A percentile compares a stretch with the other conserved stretches of the same genome.
These are phyloP conservation scores for Glaciozyma antarctica DNA, from an alignment of 768 basidiomycete species.

Conservation along the genomic window DNA sequence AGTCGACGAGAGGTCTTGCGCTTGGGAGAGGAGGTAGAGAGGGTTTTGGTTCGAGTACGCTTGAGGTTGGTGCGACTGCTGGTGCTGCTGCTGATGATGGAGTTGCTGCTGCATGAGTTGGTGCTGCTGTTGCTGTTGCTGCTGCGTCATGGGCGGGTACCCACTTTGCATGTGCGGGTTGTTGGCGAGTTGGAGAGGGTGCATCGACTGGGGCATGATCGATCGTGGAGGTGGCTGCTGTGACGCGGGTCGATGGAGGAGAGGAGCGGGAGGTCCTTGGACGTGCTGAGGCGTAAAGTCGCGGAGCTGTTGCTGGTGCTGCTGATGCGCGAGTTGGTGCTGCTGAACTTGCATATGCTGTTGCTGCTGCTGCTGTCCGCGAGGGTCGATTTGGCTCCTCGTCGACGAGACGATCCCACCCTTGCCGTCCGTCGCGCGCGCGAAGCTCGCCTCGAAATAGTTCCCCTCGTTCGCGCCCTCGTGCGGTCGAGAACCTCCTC, in stretches of 20 bases:
- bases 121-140: not conserved
- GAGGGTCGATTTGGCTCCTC: not conserved
- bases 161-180: not conserved
- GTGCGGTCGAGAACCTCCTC: constrained; percentile 26
- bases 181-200: not conserved
- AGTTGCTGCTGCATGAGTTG: not conserved
- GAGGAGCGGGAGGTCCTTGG: not conserved
- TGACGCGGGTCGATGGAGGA: not conserved
- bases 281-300: no score
- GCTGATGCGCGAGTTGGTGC: not conserved
- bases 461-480: constrained; percentile 31
- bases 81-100: not conserved
- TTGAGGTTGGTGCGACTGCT: not conserved
- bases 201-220: not conserved
- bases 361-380: not conserved
- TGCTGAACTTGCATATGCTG: constrained; percentile 18
- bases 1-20: constrained; percentile 9
- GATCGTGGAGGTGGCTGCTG: not conserved
- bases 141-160: constrained; percentile 30
- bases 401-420: not conserved
- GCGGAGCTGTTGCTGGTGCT: not conserved
- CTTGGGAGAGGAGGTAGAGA: constrained; percentile 35
- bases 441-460: constrained; percentile 31
- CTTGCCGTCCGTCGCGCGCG: constrained; percentile 8
- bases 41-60: constrained; percentile 21